Conservation (phyloP, 305 asterid genomes). For the Fraxinus xanthoxyloides region DNA sequence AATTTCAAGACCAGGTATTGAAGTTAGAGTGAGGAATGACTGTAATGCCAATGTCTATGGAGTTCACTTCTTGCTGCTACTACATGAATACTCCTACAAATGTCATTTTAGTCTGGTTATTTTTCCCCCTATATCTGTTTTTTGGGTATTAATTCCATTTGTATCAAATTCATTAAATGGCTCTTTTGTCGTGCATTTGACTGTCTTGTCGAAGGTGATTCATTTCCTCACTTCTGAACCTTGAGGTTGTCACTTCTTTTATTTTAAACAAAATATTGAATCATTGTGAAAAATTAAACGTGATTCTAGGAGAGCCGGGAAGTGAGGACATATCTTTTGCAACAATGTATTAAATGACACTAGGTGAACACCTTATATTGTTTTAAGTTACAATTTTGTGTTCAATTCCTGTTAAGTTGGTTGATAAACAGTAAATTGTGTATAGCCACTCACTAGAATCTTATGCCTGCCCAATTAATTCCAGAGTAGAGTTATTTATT, state of each 20-base stretch:
- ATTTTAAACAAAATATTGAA: not conserved
- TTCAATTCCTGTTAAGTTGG: conserved; percentile 10
- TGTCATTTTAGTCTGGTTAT: not conserved
- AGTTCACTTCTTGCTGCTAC: not conserved
- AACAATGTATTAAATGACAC: not conserved
- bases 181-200: conserved; percentile 1
- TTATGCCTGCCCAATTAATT: conserved; percentile 9
- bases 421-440: conserved; percentile 7
- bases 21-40: conserved; percentile 2
- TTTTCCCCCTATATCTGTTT: not conserved
- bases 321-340: not conserved
- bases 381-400: not conserved
- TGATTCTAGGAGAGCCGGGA: conserved; percentile 11
- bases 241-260: not conserved
- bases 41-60: conserved; percentile 10
- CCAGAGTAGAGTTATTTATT: conserved; percentile 1
- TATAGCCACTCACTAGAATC: not conserved
- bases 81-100: not conserved
- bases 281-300: conserved; percentile 4
- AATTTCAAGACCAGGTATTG: not conserved
- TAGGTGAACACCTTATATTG: not conserved
- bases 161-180: not conserved
- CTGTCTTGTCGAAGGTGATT: conserved; percentile 15
- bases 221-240: not conserved
- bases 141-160: not conserved